Evolutionary conservation across 2,329 filamentous ascomycete species (phyloP).

Genomic region (Epichloe sp.): DNA sequence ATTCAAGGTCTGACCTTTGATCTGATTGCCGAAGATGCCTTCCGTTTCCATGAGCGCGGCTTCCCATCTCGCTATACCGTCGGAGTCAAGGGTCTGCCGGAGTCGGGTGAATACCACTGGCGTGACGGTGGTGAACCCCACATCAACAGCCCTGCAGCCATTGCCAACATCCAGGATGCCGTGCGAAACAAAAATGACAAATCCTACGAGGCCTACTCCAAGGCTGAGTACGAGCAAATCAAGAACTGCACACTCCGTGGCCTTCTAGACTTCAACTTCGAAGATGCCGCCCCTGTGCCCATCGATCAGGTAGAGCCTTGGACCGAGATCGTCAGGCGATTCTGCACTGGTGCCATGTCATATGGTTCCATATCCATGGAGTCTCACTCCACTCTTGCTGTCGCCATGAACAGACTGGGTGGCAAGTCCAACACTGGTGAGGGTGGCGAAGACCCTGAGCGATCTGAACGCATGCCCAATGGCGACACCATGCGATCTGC

Average conservation of each 20-base stretch:
- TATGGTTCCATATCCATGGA: slow-evolving; percentile 99
- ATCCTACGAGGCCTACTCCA: slow-evolving; percentile 92
- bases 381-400: slow-evolving; percentile 85
- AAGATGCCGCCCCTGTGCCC: slow-evolving; percentile 69
- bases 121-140: slow-evolving; percentile 91
- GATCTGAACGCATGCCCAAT: slow-evolving; percentile 73
- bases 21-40: slow-evolving; percentile 83
- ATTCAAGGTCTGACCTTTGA: slow-evolving; percentile 93
- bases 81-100: slow-evolving; percentile 65
- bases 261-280: slow-evolving; percentile 91
- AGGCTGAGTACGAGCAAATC: slow-evolving; percentile 88
- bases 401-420: slow-evolving; percentile 92
- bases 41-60: slow-evolving; percentile 88
- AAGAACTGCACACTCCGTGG: slow-evolving; percentile 92
- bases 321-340: slow-evolving; percentile 94
- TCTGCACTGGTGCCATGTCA: slow-evolving; percentile 96
- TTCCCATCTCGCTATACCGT: slow-evolving; percentile 71
- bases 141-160: slow-evolving; percentile 86
- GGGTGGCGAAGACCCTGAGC: slow-evolving; percentile 89
- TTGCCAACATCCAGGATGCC: slow-evolving; percentile 94
- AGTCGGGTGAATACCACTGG: slow-evolving; percentile 98
- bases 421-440: slow-evolving; percentile 97
- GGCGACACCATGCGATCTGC: slow-evolving; percentile 95
- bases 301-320: slow-evolving; percentile 97
- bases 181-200: slow-evolving; percentile 97